These are phyloP conservation scores for Penicillium paradoxum DNA, from an alignment of 495 filamentous ascomycete genomes.

Conservation along the genomic window DNA sequence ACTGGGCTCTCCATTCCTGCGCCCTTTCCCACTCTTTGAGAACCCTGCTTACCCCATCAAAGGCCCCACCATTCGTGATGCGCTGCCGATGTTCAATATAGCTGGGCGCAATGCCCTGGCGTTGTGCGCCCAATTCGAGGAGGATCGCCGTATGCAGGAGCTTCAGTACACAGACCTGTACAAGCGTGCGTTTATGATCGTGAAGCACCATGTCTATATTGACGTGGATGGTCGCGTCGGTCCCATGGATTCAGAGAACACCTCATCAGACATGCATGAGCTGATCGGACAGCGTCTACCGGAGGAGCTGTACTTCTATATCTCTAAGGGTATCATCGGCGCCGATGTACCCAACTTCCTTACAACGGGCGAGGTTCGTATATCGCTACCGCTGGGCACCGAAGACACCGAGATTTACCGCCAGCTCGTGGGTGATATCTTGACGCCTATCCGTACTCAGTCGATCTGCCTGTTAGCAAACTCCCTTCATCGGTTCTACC, in stretches of 20 bases:
- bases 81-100: conserved; percentile 64
- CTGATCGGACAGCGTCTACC: conserved; percentile 86
- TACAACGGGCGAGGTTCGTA: conserved; percentile 66
- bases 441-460: conserved; percentile 67
- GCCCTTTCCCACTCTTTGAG: conserved; percentile 69
- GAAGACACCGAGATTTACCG: conserved; percentile 77
- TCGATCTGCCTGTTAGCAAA: conserved; percentile 72
- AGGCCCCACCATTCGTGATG: conserved; percentile 55
- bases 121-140: conserved; percentile 63
- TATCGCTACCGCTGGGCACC: conserved; percentile 75
- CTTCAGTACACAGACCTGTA: conserved; percentile 77
- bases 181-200: conserved; percentile 71
- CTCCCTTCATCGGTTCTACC: conserved; percentile 73
- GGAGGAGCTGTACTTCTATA: conserved; percentile 87
- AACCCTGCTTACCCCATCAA: conserved; percentile 45
- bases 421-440: conserved; percentile 63
- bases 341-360: conserved; percentile 76
- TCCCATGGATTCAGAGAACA: conserved; percentile 60
- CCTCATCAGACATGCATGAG: conserved; percentile 77
- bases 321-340: conserved; percentile 75
- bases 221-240: conserved; percentile 68
- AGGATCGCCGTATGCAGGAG: conserved; percentile 64
- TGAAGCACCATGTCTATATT: conserved; percentile 83
- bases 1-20: conserved; percentile 74
- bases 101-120: conserved; percentile 56